Conservation (phyloP, 2,329 filamentous ascomycete species). For the Chrysosporium queenslandicum region DNA sequence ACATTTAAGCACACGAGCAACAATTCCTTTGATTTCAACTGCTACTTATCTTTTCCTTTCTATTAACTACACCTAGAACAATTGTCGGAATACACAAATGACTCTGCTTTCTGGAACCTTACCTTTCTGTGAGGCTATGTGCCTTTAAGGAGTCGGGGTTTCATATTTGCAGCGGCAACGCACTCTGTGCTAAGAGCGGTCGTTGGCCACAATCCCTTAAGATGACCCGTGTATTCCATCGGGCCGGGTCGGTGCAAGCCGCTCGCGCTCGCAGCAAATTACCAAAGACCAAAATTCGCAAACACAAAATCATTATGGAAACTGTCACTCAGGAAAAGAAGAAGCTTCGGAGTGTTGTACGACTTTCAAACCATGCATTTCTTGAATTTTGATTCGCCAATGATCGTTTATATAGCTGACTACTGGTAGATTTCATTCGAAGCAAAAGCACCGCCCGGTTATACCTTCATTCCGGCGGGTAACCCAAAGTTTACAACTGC, state of each 20-base stretch:
- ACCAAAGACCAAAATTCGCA: slow-evolving; percentile 29
- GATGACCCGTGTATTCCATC: slow-evolving; percentile 32
- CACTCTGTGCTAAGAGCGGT: neutral
- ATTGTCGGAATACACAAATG: neutral
- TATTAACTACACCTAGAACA: slow-evolving; percentile 1
- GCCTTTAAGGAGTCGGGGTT: neutral
- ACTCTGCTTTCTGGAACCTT: neutral
- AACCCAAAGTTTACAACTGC: slow-evolving; percentile 50
- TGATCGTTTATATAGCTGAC: slow-evolving; percentile 13
- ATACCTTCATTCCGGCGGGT: slow-evolving; percentile 51
- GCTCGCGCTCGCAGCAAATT: slow-evolving; percentile 28
- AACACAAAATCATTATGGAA: slow-evolving; percentile 51
- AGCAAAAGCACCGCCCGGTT: slow-evolving; percentile 47
- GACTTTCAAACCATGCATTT: slow-evolving; percentile 17
- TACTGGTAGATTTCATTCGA: slow-evolving; percentile 47
- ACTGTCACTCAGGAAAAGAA: slow-evolving; percentile 51
- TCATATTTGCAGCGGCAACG: neutral
- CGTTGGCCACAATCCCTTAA: neutral
- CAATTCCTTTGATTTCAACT: neutral
- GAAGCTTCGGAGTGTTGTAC: slow-evolving; percentile 46
- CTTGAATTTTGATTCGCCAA: neutral
- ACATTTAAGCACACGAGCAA: slow-evolving; percentile 8
- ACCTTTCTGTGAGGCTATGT: neutral
- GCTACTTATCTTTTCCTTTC: neutral
- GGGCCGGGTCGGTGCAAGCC: slow-evolving; percentile 27